Evolutionary conservation across 768 basidiomycete species (phyloP).

Genomic region (Termitomyces sp.): DNA sequence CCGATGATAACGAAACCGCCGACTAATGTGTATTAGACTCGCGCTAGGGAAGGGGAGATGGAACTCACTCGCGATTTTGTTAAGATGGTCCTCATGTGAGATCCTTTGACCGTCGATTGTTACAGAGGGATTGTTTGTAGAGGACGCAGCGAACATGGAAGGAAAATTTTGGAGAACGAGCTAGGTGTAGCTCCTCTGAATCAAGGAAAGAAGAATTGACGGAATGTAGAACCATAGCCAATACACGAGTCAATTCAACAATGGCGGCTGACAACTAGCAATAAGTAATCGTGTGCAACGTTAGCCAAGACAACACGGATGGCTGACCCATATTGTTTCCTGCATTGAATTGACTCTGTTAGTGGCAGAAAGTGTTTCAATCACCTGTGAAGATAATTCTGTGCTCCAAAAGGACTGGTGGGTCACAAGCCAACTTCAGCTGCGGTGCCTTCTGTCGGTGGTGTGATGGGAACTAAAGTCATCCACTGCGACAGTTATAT

Average conservation of each 20-base stretch:
- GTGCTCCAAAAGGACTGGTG: background rate
- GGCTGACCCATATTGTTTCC: background rate
- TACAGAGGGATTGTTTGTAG: background rate
- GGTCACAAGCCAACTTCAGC: background rate
- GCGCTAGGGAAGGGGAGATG: background rate
- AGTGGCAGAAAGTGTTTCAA: background rate
- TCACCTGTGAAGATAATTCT: background rate
- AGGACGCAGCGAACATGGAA: background rate
- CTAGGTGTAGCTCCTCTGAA: background rate
- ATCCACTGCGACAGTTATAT: background rate
- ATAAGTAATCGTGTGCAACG: background rate
- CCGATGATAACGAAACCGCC: constrained; percentile 16
- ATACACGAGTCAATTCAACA: background rate
- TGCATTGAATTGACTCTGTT: background rate
- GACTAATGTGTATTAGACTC: constrained; percentile 10
- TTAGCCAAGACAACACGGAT: background rate
- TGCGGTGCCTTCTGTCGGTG: background rate
- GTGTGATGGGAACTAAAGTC: background rate
- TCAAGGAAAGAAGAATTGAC: background rate
- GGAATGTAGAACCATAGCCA: background rate
- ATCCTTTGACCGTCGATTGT: background rate
- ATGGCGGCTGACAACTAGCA: background rate
- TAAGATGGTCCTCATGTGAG: background rate
- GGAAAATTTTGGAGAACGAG: background rate
- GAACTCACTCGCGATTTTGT: background rate